Evolutionary conservation across 108 stramenopile genomes (phyloP).

Genomic region (Conticribra guillardii): DNA sequence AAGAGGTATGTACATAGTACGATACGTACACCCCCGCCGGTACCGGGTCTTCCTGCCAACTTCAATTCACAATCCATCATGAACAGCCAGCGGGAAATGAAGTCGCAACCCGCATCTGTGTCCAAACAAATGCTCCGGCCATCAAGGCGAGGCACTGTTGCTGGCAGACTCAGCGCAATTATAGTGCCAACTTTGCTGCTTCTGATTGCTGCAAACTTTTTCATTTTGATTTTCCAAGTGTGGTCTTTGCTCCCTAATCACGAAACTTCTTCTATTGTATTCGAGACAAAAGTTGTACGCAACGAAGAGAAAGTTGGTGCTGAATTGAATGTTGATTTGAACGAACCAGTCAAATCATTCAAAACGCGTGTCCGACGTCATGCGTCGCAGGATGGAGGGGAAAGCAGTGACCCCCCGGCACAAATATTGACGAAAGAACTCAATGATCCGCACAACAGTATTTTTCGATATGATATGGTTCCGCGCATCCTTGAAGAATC

Average conservation of each 20-base stretch:
- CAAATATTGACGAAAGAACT: not conserved
- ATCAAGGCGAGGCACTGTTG: not conserved
- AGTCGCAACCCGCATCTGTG: no score
- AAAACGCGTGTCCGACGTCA: not conserved
- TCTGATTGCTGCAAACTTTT: slow-evolving; percentile 8
- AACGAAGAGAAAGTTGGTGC: not conserved
- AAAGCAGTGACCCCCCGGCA: not conserved
- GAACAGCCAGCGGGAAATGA: no score
- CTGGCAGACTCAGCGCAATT: not conserved
- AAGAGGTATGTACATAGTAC: no score
- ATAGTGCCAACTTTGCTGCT: slow-evolving; percentile 9
- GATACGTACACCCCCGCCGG: no score
- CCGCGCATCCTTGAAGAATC: slow-evolving; percentile 1
- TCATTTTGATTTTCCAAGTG: not conserved
- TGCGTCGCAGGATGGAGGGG: not conserved
- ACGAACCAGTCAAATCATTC: not conserved
- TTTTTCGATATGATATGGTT: slow-evolving; percentile 9
- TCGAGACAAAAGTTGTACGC: not conserved
- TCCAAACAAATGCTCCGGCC: no score
- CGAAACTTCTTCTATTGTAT: not conserved
- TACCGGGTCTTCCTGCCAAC: no score
- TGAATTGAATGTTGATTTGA: not conserved
- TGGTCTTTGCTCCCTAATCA: slow-evolving; percentile 14
- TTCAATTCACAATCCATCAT: no score
- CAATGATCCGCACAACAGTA: not conserved